Evolutionary conservation across 352 stramenopile genomes (phyloP), one percentile per base, ranked within the genome.

Genomic region (Phytopythium chamaehyphon): DNA sequence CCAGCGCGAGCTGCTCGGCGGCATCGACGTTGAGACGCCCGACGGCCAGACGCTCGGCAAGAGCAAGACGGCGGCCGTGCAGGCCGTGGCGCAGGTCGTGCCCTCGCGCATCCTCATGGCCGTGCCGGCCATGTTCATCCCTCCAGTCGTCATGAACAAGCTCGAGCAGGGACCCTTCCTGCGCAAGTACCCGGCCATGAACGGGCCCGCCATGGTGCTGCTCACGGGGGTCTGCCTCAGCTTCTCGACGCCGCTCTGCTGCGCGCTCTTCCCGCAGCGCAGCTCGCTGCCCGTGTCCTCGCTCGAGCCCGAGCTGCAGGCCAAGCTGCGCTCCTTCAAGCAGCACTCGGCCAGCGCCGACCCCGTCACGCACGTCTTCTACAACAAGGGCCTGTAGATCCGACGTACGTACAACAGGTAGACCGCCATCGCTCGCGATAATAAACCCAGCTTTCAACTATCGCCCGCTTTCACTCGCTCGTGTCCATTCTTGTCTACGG

Each of bases 21-120:
- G 86, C 46, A 93, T 96, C 50, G 71, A 84, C 40, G 80, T 96
- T 14, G 76, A 87, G 59, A 90, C 81, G 2, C 61, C 58, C 15
- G 65, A 84, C 44, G 77, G 79, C 39, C 58, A 88, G n/a, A 64
- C 72, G 33, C 47, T 89, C 22, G 83, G 83, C 51, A 76, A 81
- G 62, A 90, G 77, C 63, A 81, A 81, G 54, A 60, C 55, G 16
- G 88, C 88, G 0, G 88, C 83, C 7, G 66, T 87, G 40, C 76
- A 86, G 47, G 88, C 82, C 22, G 76, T 96, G 35, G 57, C 71
- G 18, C 86, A 96, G 59, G 88, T 93, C 22, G 87, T 91, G 55
- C 76, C 83, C 16, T 93, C 86, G 40, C 75, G 88, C 28, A 69
- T 97, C 50, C 69, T 93, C 23, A 93, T 96, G 80, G 86, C 88